Conservation (phyloP, 495 filamentous ascomycete species). For the Pseudevernia furfuracea region DNA sequence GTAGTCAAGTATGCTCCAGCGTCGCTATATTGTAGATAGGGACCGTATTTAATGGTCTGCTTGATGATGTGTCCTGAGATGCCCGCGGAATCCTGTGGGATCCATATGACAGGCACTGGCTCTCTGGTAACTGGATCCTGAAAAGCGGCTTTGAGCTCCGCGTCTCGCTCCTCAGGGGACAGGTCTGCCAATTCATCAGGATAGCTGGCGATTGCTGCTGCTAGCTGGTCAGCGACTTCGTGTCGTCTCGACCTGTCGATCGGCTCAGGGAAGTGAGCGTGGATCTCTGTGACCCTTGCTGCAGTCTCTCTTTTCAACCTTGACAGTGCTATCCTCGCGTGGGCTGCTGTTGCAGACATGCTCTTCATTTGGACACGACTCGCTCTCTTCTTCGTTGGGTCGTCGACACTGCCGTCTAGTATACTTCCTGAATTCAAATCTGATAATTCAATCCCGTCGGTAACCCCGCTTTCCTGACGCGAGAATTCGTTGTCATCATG, state of each 20-base stretch:
- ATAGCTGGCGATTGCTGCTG: conserved; percentile 48
- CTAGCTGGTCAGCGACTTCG: conserved; percentile 24
- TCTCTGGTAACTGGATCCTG: conserved; percentile 82
- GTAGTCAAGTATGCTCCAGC: conserved; percentile 77
- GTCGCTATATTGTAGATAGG: conserved; percentile 86
- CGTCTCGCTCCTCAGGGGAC: conserved; percentile 80
- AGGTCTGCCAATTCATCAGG: conserved; percentile 90
- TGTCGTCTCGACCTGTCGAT: conserved; percentile 22
- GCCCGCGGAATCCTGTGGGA: conserved; percentile 86
- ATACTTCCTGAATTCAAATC: conserved; percentile 6
- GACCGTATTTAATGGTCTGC: conserved; percentile 64
- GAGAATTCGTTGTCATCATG: conserved; percentile 50
- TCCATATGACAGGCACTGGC: conserved; percentile 82
- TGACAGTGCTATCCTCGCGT: conserved; percentile 21
- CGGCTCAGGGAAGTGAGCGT: conserved; percentile 37
- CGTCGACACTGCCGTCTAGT: conserved; percentile 34
- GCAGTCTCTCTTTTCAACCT: conserved; percentile 32
- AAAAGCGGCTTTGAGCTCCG: conserved; percentile 86
- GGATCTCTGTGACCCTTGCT: conserved; percentile 53
- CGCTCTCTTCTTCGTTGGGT: conserved; percentile 20
- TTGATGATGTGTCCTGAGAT: conserved; percentile 82
- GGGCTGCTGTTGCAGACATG: conserved; percentile 20
- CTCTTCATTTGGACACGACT: conserved; percentile 26
- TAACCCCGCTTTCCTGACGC: conserved; percentile 42
- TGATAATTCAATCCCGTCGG: conserved; percentile 35